Percentiles rank a stretch among this genome's conserved stretches.
Evolutionary conservation across 2,329 filamentous ascomycete genomes (phyloP).

Genomic region (Nothophaeocryptopus gaeumannii): DNA sequence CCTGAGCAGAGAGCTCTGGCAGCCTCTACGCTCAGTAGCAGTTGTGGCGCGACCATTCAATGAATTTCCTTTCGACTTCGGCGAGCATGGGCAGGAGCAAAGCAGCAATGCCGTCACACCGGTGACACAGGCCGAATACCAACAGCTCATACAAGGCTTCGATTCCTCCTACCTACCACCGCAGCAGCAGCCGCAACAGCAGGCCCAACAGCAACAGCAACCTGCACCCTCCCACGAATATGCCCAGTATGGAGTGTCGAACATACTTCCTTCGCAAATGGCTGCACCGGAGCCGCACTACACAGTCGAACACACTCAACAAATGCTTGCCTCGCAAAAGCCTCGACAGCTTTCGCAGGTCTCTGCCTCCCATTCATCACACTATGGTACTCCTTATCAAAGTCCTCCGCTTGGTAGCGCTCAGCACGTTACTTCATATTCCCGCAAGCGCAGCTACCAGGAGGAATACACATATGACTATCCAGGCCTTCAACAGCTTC

Average conservation of each 20-base stretch:
- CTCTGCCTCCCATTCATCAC: constrained; percentile 23
- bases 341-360: constrained; percentile 25
- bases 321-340: constrained; percentile 27
- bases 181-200: constrained; percentile 15
- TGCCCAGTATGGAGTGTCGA: constrained; percentile 29
- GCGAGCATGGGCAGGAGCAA: constrained; percentile 39
- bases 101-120: constrained; percentile 18
- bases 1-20: constrained; percentile 51
- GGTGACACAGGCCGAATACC: constrained; percentile 28
- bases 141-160: constrained; percentile 26
- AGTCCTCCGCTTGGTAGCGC: constrained; percentile 34
- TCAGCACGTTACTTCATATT: constrained; percentile 23
- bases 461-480: constrained; percentile 42
- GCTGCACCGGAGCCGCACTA: constrained; percentile 29
- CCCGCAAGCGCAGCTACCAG: constrained; percentile 45
- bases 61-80: constrained; percentile 48
- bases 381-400: constrained; percentile 32
- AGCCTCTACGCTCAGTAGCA: constrained; percentile 51
- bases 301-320: constrained; percentile 27
- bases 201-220: constrained; percentile 15
- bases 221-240: constrained; percentile 23
- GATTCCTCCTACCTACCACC: constrained; percentile 10
- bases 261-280: constrained; percentile 30
- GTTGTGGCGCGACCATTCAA: constrained; percentile 49
- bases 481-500: constrained; percentile 40